Base-by-base conservation (phyloP, 2,329 filamentous ascomycete genomes). In the Apiospora koreana region DNA sequence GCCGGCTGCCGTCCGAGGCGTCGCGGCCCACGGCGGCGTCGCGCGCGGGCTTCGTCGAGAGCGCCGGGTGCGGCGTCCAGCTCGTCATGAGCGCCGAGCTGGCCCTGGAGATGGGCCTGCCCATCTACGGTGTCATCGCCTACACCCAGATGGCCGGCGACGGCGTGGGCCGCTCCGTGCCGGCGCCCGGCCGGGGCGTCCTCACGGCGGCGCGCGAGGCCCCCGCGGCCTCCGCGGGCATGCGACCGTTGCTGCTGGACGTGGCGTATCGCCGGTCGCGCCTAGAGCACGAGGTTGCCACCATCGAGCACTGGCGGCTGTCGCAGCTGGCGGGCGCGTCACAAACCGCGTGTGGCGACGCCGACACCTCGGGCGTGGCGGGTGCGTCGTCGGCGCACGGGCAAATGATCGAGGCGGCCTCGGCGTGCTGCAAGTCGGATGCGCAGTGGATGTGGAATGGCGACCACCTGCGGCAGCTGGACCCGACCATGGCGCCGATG, bases 131-230 rank as follows among this genome's bases (percentile, higher is more conserved):
- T 87, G 89, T 99, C 73, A 85, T 99, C 77, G 97, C 93, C 71
- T 89, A 98, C 78, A 98, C 95, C 50, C 94, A 94, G 50, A 99
- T 96, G 62, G 97, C 97, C 70, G 98, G 95, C 67, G 96, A 99
- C 87, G 98, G 98, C 91, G 98, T 98, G 81, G 96, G 96, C 67
- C 94, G 96, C 73, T 98, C 96, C 21, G 94, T 99, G 9, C 97
- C 96, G 70, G 96, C 96, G 71, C 96, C 96, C 69, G 96, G 97
- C 35, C 94, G 98, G 84, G 96, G 97, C 92, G 94, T 99, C 67
- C 88, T 99, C 77, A 98, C 95, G 68, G 97, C 94, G 73, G 96
- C 96, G 74, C 94, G 95, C 73, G 97, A 99, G 86, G 90, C 93
- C 75, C 88, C 92, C 64, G 92, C 93, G 84, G 96, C 95, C 4